A percentile compares a stretch with the other conserved stretches of the same genome.
These are phyloP conservation scores for Starmerella sp. DNA, from an alignment of 805 yeast species.

Conservation along the genomic window DNA sequence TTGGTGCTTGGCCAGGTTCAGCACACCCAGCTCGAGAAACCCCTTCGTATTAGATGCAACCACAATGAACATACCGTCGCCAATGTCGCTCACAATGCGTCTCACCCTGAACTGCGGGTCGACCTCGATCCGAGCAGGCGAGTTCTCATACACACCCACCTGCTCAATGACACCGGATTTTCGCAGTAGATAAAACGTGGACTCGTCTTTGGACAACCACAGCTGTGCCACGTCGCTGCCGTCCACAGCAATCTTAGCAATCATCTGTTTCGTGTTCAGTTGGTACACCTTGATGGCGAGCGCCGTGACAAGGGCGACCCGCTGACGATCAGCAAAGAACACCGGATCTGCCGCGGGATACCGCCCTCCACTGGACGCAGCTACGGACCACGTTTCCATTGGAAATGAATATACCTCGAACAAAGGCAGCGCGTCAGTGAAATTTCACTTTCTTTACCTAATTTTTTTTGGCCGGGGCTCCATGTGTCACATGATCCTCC, in stretches of 20 bases:
- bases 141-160: slow-evolving; percentile 14
- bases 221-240: slow-evolving; percentile 28
- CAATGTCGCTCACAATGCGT: slow-evolving; percentile 8
- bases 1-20: not conserved
- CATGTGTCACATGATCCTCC: not conserved
- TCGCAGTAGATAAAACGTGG: slow-evolving; percentile 25
- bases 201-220: slow-evolving; percentile 21
- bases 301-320: slow-evolving; percentile 30
- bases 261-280: slow-evolving; percentile 29
- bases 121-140: not conserved
- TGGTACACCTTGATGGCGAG: slow-evolving; percentile 31
- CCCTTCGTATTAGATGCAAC: slow-evolving; percentile 10
- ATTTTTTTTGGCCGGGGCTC: slow-evolving; percentile 1
- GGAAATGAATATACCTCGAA: not conserved
- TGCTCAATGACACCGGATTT: slow-evolving; percentile 16
- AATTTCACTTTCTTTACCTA: slow-evolving; percentile 1
- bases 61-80: not conserved
- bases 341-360: slow-evolving; percentile 30
- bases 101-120: slow-evolving; percentile 11
- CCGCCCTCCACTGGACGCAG: slow-evolving; percentile 30
- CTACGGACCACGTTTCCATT: slow-evolving; percentile 24
- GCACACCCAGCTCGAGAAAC: slow-evolving; percentile 8
- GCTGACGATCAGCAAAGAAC: slow-evolving; percentile 28
- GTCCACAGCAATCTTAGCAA: slow-evolving; percentile 28
- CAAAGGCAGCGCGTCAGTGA: not conserved